Evolutionary conservation across 768 basidiomycete genomes (phyloP).

Genomic region (Russula vinacea): DNA sequence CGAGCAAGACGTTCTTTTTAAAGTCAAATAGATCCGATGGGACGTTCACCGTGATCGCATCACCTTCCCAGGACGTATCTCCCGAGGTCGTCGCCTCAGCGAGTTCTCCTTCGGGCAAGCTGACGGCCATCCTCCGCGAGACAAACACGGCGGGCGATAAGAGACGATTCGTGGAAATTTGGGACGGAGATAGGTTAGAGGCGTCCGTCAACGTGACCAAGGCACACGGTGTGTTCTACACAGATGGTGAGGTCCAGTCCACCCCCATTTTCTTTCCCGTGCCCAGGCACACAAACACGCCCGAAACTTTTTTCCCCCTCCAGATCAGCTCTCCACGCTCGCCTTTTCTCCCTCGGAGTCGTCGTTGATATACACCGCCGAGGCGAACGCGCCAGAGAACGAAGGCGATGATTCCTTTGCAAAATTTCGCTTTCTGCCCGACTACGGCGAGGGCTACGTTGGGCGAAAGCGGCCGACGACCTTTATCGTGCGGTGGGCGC

Average conservation of each 20-base stretch:
- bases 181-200: slow-evolving; percentile 31
- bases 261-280: not conserved
- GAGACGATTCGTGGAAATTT: slow-evolving; percentile 36
- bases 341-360: slow-evolving; percentile 28
- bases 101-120: slow-evolving; percentile 31
- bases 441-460: slow-evolving; percentile 26
- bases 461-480: slow-evolving; percentile 26
- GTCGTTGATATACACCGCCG: slow-evolving; percentile 28
- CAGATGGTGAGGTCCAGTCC: slow-evolving; percentile 30
- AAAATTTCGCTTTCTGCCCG: slow-evolving; percentile 27
- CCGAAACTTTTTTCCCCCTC: not conserved
- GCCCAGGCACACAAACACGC: not conserved
- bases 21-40: slow-evolving; percentile 17
- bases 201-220: slow-evolving; percentile 29
- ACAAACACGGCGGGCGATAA: slow-evolving; percentile 21
- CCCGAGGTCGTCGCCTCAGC: slow-evolving; percentile 28
- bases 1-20: slow-evolving; percentile 26
- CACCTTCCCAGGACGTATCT: slow-evolving; percentile 28
- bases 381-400: slow-evolving; percentile 25
- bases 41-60: slow-evolving; percentile 19
- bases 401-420: slow-evolving; percentile 17
- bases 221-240: slow-evolving; percentile 33
- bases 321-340: slow-evolving; percentile 26
- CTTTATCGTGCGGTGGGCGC: slow-evolving; percentile 17
- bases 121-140: slow-evolving; percentile 33